Conservation (phyloP, 2,329 filamentous ascomycete genomes). For the Cryoendolithus antarcticus region DNA sequence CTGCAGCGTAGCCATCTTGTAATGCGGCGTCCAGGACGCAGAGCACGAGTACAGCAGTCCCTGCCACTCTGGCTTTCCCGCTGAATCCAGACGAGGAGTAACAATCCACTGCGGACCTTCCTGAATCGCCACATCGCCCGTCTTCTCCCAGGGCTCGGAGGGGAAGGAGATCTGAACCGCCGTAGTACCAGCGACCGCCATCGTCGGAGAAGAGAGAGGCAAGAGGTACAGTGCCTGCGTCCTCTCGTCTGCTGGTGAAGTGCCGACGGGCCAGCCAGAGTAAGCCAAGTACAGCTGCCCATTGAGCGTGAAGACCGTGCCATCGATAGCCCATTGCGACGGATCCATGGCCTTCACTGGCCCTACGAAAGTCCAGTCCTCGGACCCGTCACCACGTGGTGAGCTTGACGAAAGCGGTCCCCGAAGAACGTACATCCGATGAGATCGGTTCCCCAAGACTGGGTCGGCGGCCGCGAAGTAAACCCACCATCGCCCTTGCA, state of each 20-base stretch:
- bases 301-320: constrained; percentile 31
- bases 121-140: constrained; percentile 31
- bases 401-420: constrained; percentile 24
- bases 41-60: constrained; percentile 37
- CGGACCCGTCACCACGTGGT: constrained; percentile 15
- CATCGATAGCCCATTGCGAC: constrained; percentile 37
- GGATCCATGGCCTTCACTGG: constrained; percentile 28
- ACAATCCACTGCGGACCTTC: constrained; percentile 25
- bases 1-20: constrained; percentile 35
- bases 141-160: constrained; percentile 28
- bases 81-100: constrained; percentile 5
- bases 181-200: constrained; percentile 13
- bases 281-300: constrained; percentile 31
- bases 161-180: constrained; percentile 29
- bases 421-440: constrained; percentile 35
- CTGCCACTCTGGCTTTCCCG: constrained; percentile 19
- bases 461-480: constrained; percentile 36
- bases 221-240: constrained; percentile 34
- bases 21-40: constrained; percentile 35
- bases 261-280: constrained; percentile 31
- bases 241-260: constrained; percentile 17
- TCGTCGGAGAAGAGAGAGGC: constrained; percentile 25
- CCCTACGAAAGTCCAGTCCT: constrained; percentile 31
- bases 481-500: constrained; percentile 42
- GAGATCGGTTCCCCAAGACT: constrained; percentile 30